Evolutionary conservation across 2,329 filamentous ascomycete species (phyloP), one percentile per base, ranked within the genome.

Genomic region (Fusarium duplospermum): DNA sequence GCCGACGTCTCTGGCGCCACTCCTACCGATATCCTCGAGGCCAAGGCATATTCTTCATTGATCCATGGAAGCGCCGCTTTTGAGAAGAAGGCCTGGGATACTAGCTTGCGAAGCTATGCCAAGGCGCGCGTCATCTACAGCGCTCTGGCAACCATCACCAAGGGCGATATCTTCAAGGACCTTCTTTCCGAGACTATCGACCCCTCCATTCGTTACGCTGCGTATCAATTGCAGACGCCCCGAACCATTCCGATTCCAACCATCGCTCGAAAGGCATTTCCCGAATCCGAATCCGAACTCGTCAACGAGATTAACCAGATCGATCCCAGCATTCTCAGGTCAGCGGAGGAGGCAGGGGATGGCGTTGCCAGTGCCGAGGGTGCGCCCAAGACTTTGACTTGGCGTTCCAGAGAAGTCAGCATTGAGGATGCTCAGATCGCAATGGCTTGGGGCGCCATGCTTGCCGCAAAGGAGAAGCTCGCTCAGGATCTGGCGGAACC

Each of bases 401-500:
- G 96, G 96, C 91, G 96, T 73, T 92, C 91, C 11, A 90, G 95
- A 47, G 93, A 93, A 71, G 96, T 98, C 18, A 92, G 93, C 74
- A 93, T 99, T 62, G 95, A 98, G 77, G 96, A 99, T 83, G 95
- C 96, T 29, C 92, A 94, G 59, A 98, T 98, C 77, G 94, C 95
- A 1, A 89, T 95, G 74, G 93, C 95, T 7, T 89, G 98, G 79
- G 93, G 91, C 11, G 88, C 92, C 22, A 92, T 96, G 6, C 84
- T 88, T 52, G 84, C 82, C 9, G 89, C 90, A 40, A 88, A 87
- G 71, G 81, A 84, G 22, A 84, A 82, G 10, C 79, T 92, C 38
- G 81, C 85, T 1, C 83, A 87, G 65, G 86, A 85, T 64, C 80
- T 92, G 47, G 81, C 83, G 4, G 84, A 86, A 9, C 80, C 84